A percentile compares a stretch with the other conserved stretches of the same genome.
Evolutionary conservation across 495 filamentous ascomycete species (phyloP).

Genomic region (Lasiosphaeriaceae sp.): DNA sequence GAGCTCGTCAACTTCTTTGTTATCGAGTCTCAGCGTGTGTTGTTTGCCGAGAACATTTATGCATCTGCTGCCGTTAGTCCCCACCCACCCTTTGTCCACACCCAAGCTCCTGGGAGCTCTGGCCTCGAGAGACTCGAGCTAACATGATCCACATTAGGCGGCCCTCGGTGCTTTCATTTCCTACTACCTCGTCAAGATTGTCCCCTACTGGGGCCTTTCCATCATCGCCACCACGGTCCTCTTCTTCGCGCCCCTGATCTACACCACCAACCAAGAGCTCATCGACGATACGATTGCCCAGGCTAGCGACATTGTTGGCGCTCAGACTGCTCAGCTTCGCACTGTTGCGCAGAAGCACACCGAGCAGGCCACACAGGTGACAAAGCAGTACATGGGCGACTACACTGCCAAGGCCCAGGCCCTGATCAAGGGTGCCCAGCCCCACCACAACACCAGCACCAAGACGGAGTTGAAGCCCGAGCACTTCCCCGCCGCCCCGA

Average conservation of each 20-base stretch:
- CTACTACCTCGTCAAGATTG: conserved; percentile 90
- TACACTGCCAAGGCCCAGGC: conserved; percentile 82
- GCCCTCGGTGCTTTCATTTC: conserved; percentile 69
- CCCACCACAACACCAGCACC: conserved; percentile 38
- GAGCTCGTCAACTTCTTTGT: conserved; percentile 96
- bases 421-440: conserved; percentile 48
- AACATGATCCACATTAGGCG: conserved; percentile 18
- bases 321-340: conserved; percentile 78
- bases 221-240: conserved; percentile 69
- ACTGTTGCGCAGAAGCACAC: conserved; percentile 80
- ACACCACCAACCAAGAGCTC: conserved; percentile 87
- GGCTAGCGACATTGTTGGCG: conserved; percentile 64
- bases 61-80: conserved; percentile 73
- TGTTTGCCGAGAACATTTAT: conserved; percentile 90
- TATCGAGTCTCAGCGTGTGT: conserved; percentile 89
- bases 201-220: conserved; percentile 89
- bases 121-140: conserved; percentile 1
- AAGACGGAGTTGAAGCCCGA: conserved; percentile 37
- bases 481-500: conserved; percentile 64
- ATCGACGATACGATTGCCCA: conserved; percentile 83
- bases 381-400: conserved; percentile 78
- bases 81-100: conserved; percentile 1
- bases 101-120: conserved; percentile 9
- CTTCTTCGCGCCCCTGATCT: conserved; percentile 86
- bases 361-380: conserved; percentile 65